phyloP scores from a whole-genome alignment of 306 rosid species.

The Alnus glutinosa region DNA sequence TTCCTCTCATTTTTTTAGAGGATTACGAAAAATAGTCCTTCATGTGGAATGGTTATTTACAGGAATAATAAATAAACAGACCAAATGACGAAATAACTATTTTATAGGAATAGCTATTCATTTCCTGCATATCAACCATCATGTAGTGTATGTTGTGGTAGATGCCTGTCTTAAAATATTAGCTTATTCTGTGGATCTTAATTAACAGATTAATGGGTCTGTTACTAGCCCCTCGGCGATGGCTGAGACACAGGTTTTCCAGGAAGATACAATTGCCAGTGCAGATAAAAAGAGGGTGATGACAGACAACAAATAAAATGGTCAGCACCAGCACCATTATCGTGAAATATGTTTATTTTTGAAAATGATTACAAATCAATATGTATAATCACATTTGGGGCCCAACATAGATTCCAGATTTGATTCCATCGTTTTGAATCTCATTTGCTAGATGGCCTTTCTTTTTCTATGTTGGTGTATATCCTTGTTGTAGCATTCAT shows the following conservation, averaged over 20 bases:
- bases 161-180: background rate
- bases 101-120: no score
- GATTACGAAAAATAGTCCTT: no score
- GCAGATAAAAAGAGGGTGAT: constrained; percentile 29
- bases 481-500: background rate
- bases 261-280: constrained; percentile 41
- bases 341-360: constrained; percentile 10
- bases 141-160: constrained; percentile 11
- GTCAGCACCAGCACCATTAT: constrained; percentile 6
- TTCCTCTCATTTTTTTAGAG: no score
- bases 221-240: constrained; percentile 37
- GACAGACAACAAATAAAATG: constrained; percentile 16
- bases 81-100: no score
- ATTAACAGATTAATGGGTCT: constrained; percentile 49
- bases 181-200: constrained; percentile 33
- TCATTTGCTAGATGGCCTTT: background rate
- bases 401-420: background rate
- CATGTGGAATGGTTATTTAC: no score
- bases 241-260: constrained; percentile 50
- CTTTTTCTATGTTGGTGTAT: background rate
- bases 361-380: background rate
- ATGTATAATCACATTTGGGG: constrained; percentile 7
- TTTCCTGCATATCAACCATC: no score
- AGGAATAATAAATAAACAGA: no score
- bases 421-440: background rate